These are phyloP conservation scores for Teratosphaeria gauchensis DNA, from an alignment of 2,329 filamentous ascomycete genomes.

Conservation along the genomic window DNA sequence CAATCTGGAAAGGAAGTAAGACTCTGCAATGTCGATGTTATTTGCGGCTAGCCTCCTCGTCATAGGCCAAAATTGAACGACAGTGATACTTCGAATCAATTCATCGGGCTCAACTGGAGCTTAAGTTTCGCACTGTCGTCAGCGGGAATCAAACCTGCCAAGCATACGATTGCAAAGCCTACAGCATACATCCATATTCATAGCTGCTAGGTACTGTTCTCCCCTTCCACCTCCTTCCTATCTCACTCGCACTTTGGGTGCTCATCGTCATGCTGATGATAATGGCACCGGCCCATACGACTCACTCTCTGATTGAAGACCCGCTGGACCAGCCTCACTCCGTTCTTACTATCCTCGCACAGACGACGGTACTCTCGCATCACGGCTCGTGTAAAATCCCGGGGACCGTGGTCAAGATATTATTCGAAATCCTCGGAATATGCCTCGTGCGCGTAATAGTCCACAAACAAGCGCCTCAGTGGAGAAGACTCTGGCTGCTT, in stretches of 20 bases:
- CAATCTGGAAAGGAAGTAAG: slow-evolving; percentile 45
- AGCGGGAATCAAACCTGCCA: no score
- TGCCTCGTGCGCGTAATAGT: neutral
- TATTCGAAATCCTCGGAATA: neutral
- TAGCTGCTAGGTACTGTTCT: no score
- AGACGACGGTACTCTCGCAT: neutral
- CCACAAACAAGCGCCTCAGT: neutral
- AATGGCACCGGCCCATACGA: neutral
- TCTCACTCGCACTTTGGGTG: neutral
- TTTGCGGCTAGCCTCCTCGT: neutral
- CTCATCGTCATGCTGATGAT: neutral
- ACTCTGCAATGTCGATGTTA: neutral
- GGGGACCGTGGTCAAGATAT: neutral
- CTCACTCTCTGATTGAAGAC: neutral
- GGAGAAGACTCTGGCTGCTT: neutral
- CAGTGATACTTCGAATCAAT: no score
- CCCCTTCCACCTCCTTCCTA: no score
- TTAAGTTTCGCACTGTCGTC: no score
- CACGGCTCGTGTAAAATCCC: neutral
- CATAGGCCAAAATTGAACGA: no score
- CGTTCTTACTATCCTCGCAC: neutral
- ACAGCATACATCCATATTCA: no score
- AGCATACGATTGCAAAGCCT: no score
- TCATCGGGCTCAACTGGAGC: no score
- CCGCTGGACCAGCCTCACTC: neutral